Base-by-base conservation (phyloP, 352 stramenopile genomes). In the Globisporangium rhizosaccharum region DNA sequence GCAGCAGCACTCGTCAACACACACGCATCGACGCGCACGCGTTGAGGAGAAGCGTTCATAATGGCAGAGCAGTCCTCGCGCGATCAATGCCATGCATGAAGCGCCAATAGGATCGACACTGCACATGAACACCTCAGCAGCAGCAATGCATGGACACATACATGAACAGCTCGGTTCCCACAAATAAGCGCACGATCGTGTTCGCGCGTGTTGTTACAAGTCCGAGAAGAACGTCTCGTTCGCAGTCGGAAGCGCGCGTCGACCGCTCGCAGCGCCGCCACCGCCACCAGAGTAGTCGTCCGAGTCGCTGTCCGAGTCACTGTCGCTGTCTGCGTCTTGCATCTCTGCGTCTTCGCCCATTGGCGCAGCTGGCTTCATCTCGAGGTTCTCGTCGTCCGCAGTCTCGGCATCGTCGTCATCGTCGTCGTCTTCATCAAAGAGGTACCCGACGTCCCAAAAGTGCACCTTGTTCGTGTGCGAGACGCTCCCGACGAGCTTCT, bases 361-460 rank as follows among this genome's bases (percentile, higher is more conserved):
- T 26, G 61, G 53, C 10, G 30, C 62, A 2, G 54, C 46, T n/a
- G 67, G 62, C 30, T 79, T 71, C 56, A 55, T 62, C 39, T 62
- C 56, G 3, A 62, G 26, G 20, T 53, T 57, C 28, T 83, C 80
- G 55, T 79, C 66, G 11, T 83, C 72, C 28, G 80, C 68, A n/a
- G 83, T 67, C 12, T 74, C 67, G 1, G 75, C 75, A 8, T 88
- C 85, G 9, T 76, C 75, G 14, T 91, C 84, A 26, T 94, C 82
- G 36, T 69, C 81, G n/a, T 73, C 82, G 37, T 93, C 85, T 39
- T 97, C 90, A 20, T 97, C 85, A 47, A 92, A 96, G 51, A 98
- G 79, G 45, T 98, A 94, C 14, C 75, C 79, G 10, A 96, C 88
- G 79, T 99, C 96, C 93, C 92, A 99, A 56, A 98, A 96, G 59